phyloP scores from a whole-genome alignment of 495 filamentous ascomycete species.

The Annulohypoxylon stygium region DNA sequence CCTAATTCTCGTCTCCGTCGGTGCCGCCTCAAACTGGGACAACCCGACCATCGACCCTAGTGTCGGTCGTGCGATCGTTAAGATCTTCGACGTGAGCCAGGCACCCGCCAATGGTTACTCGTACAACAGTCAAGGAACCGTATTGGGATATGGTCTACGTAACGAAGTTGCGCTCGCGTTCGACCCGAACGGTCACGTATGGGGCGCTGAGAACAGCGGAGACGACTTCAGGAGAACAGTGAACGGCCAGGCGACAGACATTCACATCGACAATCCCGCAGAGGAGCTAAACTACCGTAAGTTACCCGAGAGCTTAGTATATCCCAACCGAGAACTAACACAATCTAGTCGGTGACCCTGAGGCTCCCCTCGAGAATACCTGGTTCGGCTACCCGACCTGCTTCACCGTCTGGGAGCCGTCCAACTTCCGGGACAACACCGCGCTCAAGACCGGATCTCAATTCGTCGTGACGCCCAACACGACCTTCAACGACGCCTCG shows the following conservation, averaged over 20 bases:
- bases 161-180: slow-evolving; percentile 75
- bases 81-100: slow-evolving; percentile 69
- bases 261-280: slow-evolving; percentile 76
- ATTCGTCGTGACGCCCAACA: slow-evolving; percentile 63
- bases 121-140: slow-evolving; percentile 65
- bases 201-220: slow-evolving; percentile 75
- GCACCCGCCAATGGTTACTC: slow-evolving; percentile 58
- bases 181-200: slow-evolving; percentile 68
- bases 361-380: slow-evolving; percentile 51
- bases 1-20: slow-evolving; percentile 68
- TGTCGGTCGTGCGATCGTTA: slow-evolving; percentile 71
- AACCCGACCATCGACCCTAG: slow-evolving; percentile 57
- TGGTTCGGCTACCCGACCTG: slow-evolving; percentile 77
- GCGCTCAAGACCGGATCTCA: slow-evolving; percentile 63
- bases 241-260: slow-evolving; percentile 64
- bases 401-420: slow-evolving; percentile 71
- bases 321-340: slow-evolving; percentile 26
- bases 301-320: slow-evolving; percentile 8
- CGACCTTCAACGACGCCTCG: slow-evolving; percentile 60
- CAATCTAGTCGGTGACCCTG: slow-evolving; percentile 67
- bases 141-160: slow-evolving; percentile 75
- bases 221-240: slow-evolving; percentile 68
- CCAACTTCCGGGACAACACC: slow-evolving; percentile 59
- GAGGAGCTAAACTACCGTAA: slow-evolving; percentile 79
- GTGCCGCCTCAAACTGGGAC: slow-evolving; percentile 71